Evolutionary conservation across 306 rosid genomes (phyloP).

Genomic region (Carpinus fangiana): DNA sequence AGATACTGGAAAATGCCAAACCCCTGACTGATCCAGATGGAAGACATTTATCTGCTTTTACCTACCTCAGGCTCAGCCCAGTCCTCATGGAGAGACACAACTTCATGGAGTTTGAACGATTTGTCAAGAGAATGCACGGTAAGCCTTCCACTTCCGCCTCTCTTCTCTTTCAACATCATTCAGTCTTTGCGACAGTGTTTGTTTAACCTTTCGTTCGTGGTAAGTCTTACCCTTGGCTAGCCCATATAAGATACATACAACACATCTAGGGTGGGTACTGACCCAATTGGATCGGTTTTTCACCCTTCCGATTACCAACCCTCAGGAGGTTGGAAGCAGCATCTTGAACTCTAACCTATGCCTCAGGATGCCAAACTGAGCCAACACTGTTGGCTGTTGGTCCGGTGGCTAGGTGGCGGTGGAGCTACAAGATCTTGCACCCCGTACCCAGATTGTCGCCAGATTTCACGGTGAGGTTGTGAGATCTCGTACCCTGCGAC

Average conservation of each 20-base stretch:
- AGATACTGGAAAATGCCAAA: conserved; percentile 47
- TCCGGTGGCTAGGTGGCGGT: too few species aligned
- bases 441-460: too few species aligned
- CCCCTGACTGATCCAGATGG: conserved; percentile 48
- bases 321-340: too few species aligned
- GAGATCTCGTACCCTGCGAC: too few species aligned
- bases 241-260: background rate
- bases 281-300: too few species aligned
- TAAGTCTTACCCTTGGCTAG: background rate
- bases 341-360: too few species aligned
- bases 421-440: too few species aligned
- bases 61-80: conserved; percentile 47
- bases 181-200: background rate
- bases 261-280: too few species aligned
- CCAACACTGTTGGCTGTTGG: too few species aligned
- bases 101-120: conserved; percentile 37
- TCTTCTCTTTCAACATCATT: background rate
- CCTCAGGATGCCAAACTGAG: too few species aligned
- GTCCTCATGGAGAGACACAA: conserved; percentile 38
- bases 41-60: conserved; percentile 46
- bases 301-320: too few species aligned
- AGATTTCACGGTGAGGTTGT: too few species aligned
- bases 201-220: background rate
- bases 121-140: conserved; percentile 52
- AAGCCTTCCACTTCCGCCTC: background rate